These are phyloP conservation scores for Fusarium verrucosum DNA, from an alignment of 2,329 filamentous ascomycete species.

Conservation along the genomic window DNA sequence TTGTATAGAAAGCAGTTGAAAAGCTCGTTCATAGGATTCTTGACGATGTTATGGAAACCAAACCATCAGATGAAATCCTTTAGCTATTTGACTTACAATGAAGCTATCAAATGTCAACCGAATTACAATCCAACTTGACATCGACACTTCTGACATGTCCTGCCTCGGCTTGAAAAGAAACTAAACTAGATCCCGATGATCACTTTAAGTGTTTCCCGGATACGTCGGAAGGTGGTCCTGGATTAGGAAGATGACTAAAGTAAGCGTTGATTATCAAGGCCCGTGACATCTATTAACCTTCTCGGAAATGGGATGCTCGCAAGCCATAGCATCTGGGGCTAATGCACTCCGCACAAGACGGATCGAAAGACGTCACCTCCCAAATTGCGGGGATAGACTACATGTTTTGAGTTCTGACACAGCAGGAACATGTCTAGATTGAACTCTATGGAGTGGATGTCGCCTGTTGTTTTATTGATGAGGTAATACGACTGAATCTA, in stretches of 20 bases:
- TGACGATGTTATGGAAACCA: neutral
- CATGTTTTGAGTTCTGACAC: neutral
- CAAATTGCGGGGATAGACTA: neutral
- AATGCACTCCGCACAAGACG: constrained; percentile 30
- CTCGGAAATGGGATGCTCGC: constrained; percentile 19
- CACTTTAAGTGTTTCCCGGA: neutral
- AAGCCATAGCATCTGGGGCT: constrained; percentile 14
- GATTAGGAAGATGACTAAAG: constrained; percentile 12
- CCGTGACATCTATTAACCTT: neutral
- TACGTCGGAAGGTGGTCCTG: constrained; percentile 34
- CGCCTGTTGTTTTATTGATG: too few species aligned
- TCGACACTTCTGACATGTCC: neutral
- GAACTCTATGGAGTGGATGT: too few species aligned
- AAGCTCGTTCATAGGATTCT: neutral
- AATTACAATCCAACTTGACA: neutral
- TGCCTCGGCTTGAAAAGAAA: neutral
- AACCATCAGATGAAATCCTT: neutral
- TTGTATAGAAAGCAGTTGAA: neutral
- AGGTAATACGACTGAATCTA: too few species aligned
- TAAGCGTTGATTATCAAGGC: neutral
- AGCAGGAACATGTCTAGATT: too few species aligned
- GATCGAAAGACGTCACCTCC: neutral
- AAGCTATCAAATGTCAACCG: neutral
- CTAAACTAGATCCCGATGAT: neutral
- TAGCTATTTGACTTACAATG: constrained; percentile 6